These are phyloP conservation scores for Elsinoe fawcettii DNA, from an alignment of 2,329 filamentous ascomycete species.

Conservation along the genomic window DNA sequence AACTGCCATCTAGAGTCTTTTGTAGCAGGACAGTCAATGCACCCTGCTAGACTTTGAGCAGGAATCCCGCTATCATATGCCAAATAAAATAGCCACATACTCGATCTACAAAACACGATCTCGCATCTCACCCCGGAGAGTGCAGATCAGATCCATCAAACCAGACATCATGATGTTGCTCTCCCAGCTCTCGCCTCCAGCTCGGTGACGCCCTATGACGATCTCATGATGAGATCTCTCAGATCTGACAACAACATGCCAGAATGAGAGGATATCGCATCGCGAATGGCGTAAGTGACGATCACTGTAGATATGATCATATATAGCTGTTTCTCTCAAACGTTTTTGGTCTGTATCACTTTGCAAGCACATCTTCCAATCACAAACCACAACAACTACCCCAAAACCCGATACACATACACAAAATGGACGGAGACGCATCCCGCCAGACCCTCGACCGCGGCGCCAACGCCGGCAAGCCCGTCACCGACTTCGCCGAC, in stretches of 20 bases:
- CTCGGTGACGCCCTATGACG: conserved; percentile 10
- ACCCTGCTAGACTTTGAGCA: not conserved
- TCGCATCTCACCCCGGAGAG: not conserved
- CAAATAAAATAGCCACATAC: not conserved
- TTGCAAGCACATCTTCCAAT: not conserved
- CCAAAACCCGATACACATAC: conserved; percentile 4
- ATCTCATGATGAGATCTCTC: conserved; percentile 10
- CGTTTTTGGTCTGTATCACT: not conserved
- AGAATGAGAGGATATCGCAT: not conserved
- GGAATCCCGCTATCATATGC: not conserved
- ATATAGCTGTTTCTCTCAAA: not conserved
- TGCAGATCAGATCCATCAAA: not conserved
- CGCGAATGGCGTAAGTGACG: not conserved
- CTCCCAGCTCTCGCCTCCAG: not conserved
- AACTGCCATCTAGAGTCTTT: not conserved
- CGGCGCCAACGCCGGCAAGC: conserved; percentile 21
- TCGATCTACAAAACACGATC: not conserved
- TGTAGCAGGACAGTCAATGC: not conserved
- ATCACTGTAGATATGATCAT: not conserved
- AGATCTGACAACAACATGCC: conserved; percentile 1
- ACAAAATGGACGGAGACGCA: conserved; percentile 24
- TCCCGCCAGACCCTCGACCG: conserved; percentile 23
- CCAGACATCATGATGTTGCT: not conserved
- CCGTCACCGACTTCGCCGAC: conserved; percentile 20
- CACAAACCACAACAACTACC: not conserved